Percentiles rank a stretch among this genome's conserved stretches.
Evolutionary conservation across 1,139 yeast genomes (phyloP).

Genomic region (Nakaseomyces uthaithaninus): DNA sequence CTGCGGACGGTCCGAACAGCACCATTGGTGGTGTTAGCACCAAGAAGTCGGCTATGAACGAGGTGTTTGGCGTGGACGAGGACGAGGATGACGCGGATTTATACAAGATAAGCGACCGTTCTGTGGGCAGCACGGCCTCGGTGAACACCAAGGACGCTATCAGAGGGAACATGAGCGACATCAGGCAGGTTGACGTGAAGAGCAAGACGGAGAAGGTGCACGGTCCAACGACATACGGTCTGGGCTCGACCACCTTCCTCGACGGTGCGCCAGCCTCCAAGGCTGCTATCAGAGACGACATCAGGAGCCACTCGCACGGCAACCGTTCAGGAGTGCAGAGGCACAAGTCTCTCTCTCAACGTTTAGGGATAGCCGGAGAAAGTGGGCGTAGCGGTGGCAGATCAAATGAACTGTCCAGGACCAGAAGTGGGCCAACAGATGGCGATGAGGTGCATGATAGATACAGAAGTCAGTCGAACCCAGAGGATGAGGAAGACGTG

Average conservation of each 20-base stretch:
- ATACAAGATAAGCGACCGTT: conserved; percentile 67
- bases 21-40: conserved; percentile 56
- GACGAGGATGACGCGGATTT: conserved; percentile 16
- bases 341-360: conserved; percentile 69
- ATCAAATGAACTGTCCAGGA: conserved; percentile 3
- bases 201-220: conserved; percentile 65
- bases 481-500: conserved; percentile 35
- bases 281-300: conserved; percentile 38
- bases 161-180: conserved; percentile 41
- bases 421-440: conserved; percentile 8
- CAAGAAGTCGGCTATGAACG: conserved; percentile 30
- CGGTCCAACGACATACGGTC: conserved; percentile 77
- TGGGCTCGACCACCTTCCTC: conserved; percentile 84
- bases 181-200: conserved; percentile 63
- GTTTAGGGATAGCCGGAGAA: conserved; percentile 38
- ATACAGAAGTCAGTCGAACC: not conserved
- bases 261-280: conserved; percentile 95
- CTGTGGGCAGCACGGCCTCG: conserved; percentile 35
- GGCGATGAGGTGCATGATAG: conserved; percentile 17
- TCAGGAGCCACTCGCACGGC: conserved; percentile 16
- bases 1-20: conserved; percentile 89
- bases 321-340: conserved; percentile 43
- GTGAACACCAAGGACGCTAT: conserved; percentile 34
- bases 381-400: conserved; percentile 5
- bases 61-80: conserved; percentile 27